Base-by-base conservation (phyloP, 2,329 filamentous ascomycete genomes). In the Sarocladiaceae sp. region DNA sequence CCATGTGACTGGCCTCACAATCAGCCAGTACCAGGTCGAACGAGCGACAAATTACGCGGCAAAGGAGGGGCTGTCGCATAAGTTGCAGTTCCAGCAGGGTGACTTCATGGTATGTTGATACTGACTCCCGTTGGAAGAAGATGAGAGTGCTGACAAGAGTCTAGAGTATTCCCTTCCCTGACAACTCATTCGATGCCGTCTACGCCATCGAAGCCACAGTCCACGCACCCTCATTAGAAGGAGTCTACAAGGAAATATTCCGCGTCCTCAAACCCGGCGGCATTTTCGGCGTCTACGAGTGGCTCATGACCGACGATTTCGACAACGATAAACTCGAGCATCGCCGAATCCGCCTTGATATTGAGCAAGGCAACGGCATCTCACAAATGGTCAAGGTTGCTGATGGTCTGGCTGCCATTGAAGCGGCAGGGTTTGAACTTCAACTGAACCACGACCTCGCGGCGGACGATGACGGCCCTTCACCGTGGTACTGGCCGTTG, bases 1-100 rank as follows among this genome's bases (percentile, higher is more conserved):
- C 57, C 88, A 95, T 57, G 77, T 95, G 47, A 83, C 87, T 18
- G 90, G 90, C 19, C 68, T 96, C 64, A 96, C 95, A 79, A 95
- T 95, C 80, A 96, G 95, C 68, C 88, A 95, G 69, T 96, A 96
- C 73, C 90, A 96, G 70, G 94, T 96, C 52, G 76, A 93, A 62
- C 85, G 90, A 46, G 90, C 89, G 2, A 88, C 82, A 15, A 72
- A 74, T 41, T 95, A 95, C 60, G 88, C 88, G 2, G 68, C 77
- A 49, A 85, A 85, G 64, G 87, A 94, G 64, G 82, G 83, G 18
- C 72, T 96, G 32, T 74, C 81, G 1, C 63, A 85, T 56, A 87
- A 93, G 68, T 69, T 94, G 54, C 76, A 74, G 53, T 95, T 88
- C 59, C 82, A 86, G 54, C 95, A 95, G 76, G 89, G 89, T 43